phyloP scores from a whole-genome alignment of 306 rosid species.

The Acacia confusa region DNA sequence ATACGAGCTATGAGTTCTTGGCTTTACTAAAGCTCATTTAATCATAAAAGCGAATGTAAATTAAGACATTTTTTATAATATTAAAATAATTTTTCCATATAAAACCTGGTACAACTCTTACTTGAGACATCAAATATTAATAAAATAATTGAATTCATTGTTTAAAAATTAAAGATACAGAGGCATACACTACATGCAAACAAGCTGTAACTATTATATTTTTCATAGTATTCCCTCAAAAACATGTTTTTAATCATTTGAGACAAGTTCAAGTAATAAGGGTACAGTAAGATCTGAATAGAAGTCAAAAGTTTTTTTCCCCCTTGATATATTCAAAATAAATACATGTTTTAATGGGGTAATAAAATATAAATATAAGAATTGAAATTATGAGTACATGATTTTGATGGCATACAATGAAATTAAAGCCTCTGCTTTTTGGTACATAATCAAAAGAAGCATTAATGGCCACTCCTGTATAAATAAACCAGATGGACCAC shows the following conservation, averaged over 20 bases:
- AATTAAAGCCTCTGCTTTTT: conserved; percentile 32
- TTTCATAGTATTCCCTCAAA: too few species aligned
- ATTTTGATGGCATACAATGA: conserved; percentile 18
- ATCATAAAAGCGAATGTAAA: neutral
- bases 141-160: neutral
- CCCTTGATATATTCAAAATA: too few species aligned
- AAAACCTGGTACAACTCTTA: neutral
- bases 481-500: conserved; percentile 44
- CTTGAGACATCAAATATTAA: neutral
- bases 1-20: too few species aligned
- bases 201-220: neutral
- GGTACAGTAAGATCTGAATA: neutral
- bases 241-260: too few species aligned
- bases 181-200: neutral
- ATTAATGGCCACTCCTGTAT: conserved; percentile 38
- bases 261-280: neutral
- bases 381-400: neutral
- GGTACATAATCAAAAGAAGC: conserved; percentile 35
- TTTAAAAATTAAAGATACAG: neutral
- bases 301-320: neutral
- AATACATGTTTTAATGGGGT: too few species aligned
- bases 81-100: neutral
- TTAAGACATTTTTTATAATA: neutral
- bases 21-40: too few species aligned
- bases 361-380: too few species aligned